Evolutionary conservation across 2,329 filamentous ascomycete species (phyloP).

Genomic region (Aspergillus bombycis): DNA sequence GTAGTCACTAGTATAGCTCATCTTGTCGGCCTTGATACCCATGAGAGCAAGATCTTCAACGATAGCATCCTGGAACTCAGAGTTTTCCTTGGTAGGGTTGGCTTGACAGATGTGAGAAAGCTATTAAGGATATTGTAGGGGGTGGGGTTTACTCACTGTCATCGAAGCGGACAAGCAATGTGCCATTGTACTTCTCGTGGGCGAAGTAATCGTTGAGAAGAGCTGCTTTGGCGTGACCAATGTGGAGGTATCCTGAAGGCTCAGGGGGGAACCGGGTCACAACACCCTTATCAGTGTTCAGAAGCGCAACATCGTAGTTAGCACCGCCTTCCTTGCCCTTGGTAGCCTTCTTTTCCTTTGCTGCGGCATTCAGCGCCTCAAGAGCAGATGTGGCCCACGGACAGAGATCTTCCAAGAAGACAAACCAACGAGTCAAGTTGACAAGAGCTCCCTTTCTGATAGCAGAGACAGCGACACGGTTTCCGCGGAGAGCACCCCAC

Average conservation of each 20-base stretch:
- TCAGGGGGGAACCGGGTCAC: slow-evolving; percentile 92
- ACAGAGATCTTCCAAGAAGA: slow-evolving; percentile 78
- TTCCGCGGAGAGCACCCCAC: slow-evolving; percentile 81
- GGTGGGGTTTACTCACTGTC: slow-evolving; percentile 58
- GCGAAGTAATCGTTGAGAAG: slow-evolving; percentile 96
- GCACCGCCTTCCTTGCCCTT: slow-evolving; percentile 72
- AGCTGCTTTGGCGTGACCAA: slow-evolving; percentile 92
- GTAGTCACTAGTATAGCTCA: slow-evolving; percentile 93
- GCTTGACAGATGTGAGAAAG: slow-evolving; percentile 37
- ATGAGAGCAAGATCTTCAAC: slow-evolving; percentile 88
- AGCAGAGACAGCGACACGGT: slow-evolving; percentile 80
- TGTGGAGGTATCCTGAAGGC: slow-evolving; percentile 94
- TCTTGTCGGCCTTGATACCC: slow-evolving; percentile 84
- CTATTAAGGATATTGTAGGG: not conserved
- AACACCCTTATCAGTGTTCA: slow-evolving; percentile 83
- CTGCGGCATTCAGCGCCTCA: slow-evolving; percentile 69
- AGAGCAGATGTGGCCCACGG: slow-evolving; percentile 74
- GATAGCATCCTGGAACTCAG: slow-evolving; percentile 93
- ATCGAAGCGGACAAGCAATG: slow-evolving; percentile 88
- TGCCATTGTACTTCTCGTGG: slow-evolving; percentile 89
- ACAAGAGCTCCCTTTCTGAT: slow-evolving; percentile 75
- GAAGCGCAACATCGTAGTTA: slow-evolving; percentile 85
- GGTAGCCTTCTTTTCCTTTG: slow-evolving; percentile 69
- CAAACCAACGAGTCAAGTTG: slow-evolving; percentile 86
- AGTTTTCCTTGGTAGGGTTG: slow-evolving; percentile 95